phyloP scores from a whole-genome alignment of 495 filamentous ascomycete species.

The Immersiella caudata region DNA sequence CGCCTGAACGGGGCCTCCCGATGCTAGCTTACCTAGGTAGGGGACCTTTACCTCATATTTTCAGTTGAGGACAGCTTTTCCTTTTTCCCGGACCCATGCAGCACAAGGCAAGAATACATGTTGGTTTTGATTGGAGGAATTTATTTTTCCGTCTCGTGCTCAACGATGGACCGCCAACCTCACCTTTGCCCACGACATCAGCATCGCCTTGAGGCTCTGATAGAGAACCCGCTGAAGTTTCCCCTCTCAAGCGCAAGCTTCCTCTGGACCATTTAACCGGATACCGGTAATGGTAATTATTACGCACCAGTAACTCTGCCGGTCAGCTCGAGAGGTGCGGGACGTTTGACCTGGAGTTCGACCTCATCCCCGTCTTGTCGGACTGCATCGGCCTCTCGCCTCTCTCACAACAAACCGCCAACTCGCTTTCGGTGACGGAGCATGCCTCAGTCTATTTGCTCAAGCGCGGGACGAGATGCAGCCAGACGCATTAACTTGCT shows the following conservation, averaged over 20 bases:
- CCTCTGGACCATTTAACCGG: slow-evolving; percentile 16
- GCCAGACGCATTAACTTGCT: slow-evolving; percentile 16
- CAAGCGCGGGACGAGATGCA: not conserved
- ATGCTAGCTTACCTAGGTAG: not conserved
- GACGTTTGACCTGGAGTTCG: not conserved
- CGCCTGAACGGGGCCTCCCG: not conserved
- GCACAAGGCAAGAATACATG: not conserved
- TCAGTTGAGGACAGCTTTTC: not conserved
- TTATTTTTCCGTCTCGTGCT: slow-evolving; percentile 31
- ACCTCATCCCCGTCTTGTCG: not conserved
- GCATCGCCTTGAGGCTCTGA: not conserved
- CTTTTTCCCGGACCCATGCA: not conserved
- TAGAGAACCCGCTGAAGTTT: not conserved
- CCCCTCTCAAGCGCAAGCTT: not conserved
- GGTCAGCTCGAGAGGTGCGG: not conserved
- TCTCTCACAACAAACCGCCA: not conserved
- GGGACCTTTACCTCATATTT: not conserved
- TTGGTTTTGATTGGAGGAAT: slow-evolving; percentile 36
- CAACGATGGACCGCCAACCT: not conserved
- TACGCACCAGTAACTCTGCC: not conserved
- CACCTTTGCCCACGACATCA: not conserved
- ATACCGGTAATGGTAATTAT: slow-evolving; percentile 8
- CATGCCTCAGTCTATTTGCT: not conserved
- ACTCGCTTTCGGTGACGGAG: not conserved
- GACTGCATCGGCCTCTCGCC: slow-evolving; percentile 1